phyloP scores from a whole-genome alignment of 2,329 filamentous ascomycete genomes.

The Amesomyces nigricolor region DNA sequence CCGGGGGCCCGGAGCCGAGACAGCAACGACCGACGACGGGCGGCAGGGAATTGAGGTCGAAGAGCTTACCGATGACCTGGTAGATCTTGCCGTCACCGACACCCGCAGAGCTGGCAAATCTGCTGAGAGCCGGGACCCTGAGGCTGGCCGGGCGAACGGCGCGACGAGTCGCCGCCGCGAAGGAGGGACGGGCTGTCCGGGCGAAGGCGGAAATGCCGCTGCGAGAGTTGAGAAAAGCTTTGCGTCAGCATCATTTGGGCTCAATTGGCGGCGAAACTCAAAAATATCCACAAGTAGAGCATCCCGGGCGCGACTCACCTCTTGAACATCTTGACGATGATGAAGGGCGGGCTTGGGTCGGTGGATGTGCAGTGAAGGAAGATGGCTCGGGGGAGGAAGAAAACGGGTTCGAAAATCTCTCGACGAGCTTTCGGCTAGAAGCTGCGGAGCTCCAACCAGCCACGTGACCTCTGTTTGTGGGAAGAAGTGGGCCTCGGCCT shows the following conservation, averaged over 20 bases:
- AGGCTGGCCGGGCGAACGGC: slow-evolving; percentile 52
- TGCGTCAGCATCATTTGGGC: slow-evolving; percentile 45
- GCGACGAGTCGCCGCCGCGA: slow-evolving; percentile 53
- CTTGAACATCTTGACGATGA: slow-evolving; percentile 77
- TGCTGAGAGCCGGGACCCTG: slow-evolving; percentile 50
- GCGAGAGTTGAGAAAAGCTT: slow-evolving; percentile 31
- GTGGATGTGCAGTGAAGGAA: slow-evolving; percentile 24
- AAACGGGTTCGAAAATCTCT: slow-evolving; percentile 31
- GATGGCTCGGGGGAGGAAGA: slow-evolving; percentile 26
- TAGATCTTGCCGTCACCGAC: slow-evolving; percentile 63
- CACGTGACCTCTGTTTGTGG: slow-evolving; percentile 24
- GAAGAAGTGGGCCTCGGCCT: slow-evolving; percentile 18
- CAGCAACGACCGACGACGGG: not conserved
- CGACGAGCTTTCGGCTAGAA: slow-evolving; percentile 29
- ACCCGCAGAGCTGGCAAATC: slow-evolving; percentile 54
- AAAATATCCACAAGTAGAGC: not conserved
- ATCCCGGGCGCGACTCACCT: slow-evolving; percentile 52
- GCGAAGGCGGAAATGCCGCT: slow-evolving; percentile 63
- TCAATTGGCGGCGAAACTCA: slow-evolving; percentile 10
- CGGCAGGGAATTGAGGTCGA: not conserved
- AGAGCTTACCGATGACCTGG: slow-evolving; percentile 47
- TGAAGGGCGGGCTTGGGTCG: slow-evolving; percentile 50
- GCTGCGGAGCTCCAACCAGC: slow-evolving; percentile 26
- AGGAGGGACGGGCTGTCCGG: slow-evolving; percentile 57
- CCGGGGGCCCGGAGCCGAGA: slow-evolving; percentile 25